Conservation (phyloP, 2,329 filamentous ascomycete genomes). For the Trichoderma hamatum region DNA sequence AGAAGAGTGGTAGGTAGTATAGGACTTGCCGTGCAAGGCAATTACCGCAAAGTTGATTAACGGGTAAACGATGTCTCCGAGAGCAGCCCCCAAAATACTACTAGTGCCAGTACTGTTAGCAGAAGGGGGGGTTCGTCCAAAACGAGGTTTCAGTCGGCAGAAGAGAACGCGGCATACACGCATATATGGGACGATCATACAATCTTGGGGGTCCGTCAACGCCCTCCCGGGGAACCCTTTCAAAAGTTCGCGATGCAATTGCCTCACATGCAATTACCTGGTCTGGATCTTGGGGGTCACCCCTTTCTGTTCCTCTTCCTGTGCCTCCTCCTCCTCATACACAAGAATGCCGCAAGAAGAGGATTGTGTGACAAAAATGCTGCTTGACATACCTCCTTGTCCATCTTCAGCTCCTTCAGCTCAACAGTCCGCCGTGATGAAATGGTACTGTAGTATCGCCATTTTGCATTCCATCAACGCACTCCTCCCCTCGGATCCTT, state of each 20-base stretch:
- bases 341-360: not conserved
- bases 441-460: not conserved
- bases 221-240: not conserved
- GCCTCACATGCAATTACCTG: not conserved
- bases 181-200: not conserved
- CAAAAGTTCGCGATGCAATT: not conserved
- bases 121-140: not conserved
- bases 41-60: slow-evolving; percentile 5
- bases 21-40: not conserved
- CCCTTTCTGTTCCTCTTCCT: not conserved
- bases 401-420: slow-evolving; percentile 15
- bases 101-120: not conserved
- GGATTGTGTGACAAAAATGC: not conserved
- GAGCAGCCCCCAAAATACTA: not conserved
- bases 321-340: not conserved
- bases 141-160: slow-evolving; percentile 5
- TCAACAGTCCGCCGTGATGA: slow-evolving; percentile 7
- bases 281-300: not conserved
- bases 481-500: slow-evolving; percentile 3
- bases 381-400: not conserved
- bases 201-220: not conserved
- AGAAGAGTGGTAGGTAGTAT: not conserved
- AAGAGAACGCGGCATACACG: slow-evolving; percentile 4
- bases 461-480: not conserved
- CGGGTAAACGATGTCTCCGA: not conserved